These are phyloP conservation scores for Melanomma pulvis-pyrius DNA, from an alignment of 495 filamentous ascomycete species.

Conservation along the genomic window DNA sequence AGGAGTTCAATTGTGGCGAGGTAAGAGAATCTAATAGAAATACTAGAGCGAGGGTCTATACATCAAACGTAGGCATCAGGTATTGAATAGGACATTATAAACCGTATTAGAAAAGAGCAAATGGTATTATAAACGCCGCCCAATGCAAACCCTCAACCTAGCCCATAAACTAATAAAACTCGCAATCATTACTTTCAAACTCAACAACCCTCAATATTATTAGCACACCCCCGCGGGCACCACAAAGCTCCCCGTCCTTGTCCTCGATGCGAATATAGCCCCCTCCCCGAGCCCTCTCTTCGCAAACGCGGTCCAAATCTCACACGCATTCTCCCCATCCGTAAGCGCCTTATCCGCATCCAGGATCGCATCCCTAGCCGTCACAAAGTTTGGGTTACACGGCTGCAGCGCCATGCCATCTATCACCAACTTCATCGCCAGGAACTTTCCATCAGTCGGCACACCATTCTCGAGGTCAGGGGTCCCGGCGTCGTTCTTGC, in stretches of 20 bases:
- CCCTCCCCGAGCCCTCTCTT: constrained; percentile 53
- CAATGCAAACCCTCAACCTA: no score
- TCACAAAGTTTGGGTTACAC: constrained; percentile 56
- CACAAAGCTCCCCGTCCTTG: constrained; percentile 37
- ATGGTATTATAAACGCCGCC: no score
- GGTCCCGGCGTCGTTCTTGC: constrained; percentile 49
- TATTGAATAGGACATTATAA: no score
- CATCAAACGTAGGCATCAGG: no score
- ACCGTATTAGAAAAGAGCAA: no score
- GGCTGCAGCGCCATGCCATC: constrained; percentile 60
- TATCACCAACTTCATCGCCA: constrained; percentile 56
- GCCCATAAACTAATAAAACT: no score
- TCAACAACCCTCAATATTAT: no score
- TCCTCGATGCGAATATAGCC: constrained; percentile 36
- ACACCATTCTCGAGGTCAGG: constrained; percentile 52
- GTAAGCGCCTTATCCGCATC: constrained; percentile 57
- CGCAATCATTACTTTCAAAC: no score
- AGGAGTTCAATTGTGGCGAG: no score
- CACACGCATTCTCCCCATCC: constrained; percentile 54
- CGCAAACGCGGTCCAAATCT: constrained; percentile 58
- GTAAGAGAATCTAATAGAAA: no score
- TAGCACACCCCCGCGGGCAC: constrained; percentile 29
- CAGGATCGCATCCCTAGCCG: constrained; percentile 56
- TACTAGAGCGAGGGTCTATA: no score
- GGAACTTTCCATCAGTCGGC: constrained; percentile 55